Base-by-base conservation (phyloP, 2,329 filamentous ascomycete species). In the Tolypocladium inflatum region DNA sequence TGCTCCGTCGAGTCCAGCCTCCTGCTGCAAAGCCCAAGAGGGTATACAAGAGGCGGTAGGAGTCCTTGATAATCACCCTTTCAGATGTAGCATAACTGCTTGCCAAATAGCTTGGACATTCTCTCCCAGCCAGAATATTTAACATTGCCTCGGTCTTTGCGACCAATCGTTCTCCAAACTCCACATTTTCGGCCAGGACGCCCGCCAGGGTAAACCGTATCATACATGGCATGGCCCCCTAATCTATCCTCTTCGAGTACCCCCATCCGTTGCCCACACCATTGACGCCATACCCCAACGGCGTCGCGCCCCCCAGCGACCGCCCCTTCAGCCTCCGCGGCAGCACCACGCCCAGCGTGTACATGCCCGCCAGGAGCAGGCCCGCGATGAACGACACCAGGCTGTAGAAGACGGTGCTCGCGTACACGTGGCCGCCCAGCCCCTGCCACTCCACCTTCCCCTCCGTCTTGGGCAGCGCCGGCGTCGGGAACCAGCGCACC, bases 401-500 rank as follows among this genome's bases (percentile, higher is more conserved):
- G 59, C 79, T 77, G 71, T 87, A 87, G 60, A 86, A 86, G 0
- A 86, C 71, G 38, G 83, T 86, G 68, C 82, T 84, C 9, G 82
- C 80, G 66, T 83, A 85, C 38, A 86, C 77, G 63, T 86, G 83
- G 0, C 83, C 82, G 19, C 84, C 83, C 72, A 87, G 79, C 4
- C 84, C 84, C 60, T 80, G 77, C 84, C 84, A 87, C 71, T 85
- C 82, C 7, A 87, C 82, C 60, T 75, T 78, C 13, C 84, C 84
- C 70, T 85, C 84, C n/a, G 79, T 83, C 70, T 80, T 81, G 62
- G 89, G 89, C 62, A 93, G 76, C 42, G 80, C 78, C 0, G 89
- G 87, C 30, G 83, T 88, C 1, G 88, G 88, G 71, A 93, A 94
- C 94, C 94, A 97, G 51, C 90, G 79, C 17, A 97, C 87, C 45